These are phyloP conservation scores for Hymenoscyphus scutula DNA, from an alignment of 2,329 filamentous ascomycete genomes.

Conservation along the genomic window DNA sequence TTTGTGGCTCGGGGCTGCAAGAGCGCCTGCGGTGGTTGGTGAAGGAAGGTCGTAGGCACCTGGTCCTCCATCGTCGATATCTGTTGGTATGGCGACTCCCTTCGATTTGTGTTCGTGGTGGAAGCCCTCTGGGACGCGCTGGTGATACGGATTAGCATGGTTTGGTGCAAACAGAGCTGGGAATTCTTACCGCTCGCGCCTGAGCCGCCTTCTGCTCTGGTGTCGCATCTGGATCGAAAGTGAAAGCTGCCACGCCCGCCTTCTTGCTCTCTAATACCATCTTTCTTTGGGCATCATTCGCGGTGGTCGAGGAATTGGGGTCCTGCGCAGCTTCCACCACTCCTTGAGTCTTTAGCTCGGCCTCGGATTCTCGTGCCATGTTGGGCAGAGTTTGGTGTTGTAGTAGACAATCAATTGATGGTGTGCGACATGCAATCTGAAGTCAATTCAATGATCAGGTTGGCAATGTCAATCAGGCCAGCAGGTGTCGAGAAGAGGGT, in stretches of 20 bases:
- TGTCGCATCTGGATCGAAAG: constrained; percentile 83
- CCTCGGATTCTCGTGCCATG: constrained; percentile 29
- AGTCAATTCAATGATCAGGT: not conserved
- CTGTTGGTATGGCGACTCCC: constrained; percentile 71
- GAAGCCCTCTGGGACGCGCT: constrained; percentile 65
- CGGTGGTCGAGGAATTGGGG: constrained; percentile 63
- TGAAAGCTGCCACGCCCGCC: constrained; percentile 75
- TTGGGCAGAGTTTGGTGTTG: constrained; percentile 20
- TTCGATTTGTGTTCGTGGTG: constrained; percentile 60
- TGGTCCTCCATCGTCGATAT: constrained; percentile 68
- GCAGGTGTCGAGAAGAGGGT: not conserved
- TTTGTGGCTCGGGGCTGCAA: constrained; percentile 48
- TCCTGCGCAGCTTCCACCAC: constrained; percentile 74
- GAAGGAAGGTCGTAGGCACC: constrained; percentile 76
- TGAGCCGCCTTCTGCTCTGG: constrained; percentile 82
- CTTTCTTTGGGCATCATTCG: constrained; percentile 69
- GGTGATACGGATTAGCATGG: constrained; percentile 11
- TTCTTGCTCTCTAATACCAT: constrained; percentile 76
- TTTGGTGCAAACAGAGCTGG: not conserved
- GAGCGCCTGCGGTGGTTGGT: constrained; percentile 66
- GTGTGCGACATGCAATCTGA: constrained; percentile 11
- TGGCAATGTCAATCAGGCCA: not conserved
- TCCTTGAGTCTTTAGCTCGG: constrained; percentile 79
- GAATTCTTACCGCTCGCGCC: constrained; percentile 65
- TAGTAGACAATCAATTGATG: constrained; percentile 16